Evolutionary conservation across 116 monocot genomes (phyloP).

Genomic region (Dioscorea cayenensis): DNA sequence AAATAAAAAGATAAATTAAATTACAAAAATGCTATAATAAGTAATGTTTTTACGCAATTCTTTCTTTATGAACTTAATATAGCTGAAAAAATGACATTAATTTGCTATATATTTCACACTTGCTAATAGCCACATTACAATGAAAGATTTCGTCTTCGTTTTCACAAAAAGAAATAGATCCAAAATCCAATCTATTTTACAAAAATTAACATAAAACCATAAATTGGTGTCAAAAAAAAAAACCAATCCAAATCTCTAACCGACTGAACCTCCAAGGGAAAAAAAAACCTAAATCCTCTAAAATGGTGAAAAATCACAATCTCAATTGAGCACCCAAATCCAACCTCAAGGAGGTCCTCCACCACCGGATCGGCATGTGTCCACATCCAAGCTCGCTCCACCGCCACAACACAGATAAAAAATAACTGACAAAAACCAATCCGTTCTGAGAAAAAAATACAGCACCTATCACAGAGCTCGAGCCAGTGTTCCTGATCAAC

Average conservation of each 20-base stretch:
- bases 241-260: background rate
- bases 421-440: background rate
- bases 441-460: background rate
- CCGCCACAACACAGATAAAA: background rate
- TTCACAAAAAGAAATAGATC: no score
- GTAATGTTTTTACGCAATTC: no score
- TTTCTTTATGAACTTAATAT: no score
- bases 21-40: no score
- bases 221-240: background rate
- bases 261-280: background rate
- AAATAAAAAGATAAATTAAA: no score
- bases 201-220: background rate
- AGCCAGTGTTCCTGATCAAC: background rate
- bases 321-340: background rate
- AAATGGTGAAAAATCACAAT: background rate
- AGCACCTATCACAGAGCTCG: background rate
- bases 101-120: no score
- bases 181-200: background rate
- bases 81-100: no score
- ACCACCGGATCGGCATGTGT: background rate
- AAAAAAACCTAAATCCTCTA: background rate
- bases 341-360: background rate
- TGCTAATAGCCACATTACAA: no score
- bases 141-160: no score
- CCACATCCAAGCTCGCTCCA: background rate